Percentiles rank a stretch among this genome's conserved stretches.
These are phyloP conservation scores for Cyclaneusma minus DNA, from an alignment of 2,329 filamentous ascomycete species.

Conservation along the genomic window DNA sequence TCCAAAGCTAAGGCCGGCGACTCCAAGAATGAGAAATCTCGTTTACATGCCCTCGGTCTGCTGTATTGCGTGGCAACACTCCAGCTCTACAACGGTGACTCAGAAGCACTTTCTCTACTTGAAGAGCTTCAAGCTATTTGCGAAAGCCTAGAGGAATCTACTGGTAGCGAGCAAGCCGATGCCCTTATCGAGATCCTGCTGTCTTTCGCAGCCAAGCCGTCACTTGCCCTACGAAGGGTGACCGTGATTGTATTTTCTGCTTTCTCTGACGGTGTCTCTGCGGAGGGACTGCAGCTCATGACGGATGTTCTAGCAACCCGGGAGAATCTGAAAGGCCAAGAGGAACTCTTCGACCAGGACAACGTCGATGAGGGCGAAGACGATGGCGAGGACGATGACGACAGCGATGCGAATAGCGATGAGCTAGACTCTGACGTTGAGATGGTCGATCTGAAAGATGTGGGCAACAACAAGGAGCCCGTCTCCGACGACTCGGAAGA, in stretches of 20 bases:
- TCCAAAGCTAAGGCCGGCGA: constrained; percentile 22
- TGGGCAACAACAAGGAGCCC: constrained; percentile 29
- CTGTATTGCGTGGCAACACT: constrained; percentile 74
- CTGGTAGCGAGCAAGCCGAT: constrained; percentile 44
- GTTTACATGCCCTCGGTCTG: constrained; percentile 52
- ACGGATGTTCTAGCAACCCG: constrained; percentile 58
- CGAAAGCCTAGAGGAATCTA: constrained; percentile 33
- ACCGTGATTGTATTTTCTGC: constrained; percentile 77
- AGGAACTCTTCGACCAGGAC: constrained; percentile 67
- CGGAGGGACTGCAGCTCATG: constrained; percentile 50
- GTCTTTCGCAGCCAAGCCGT: constrained; percentile 78
- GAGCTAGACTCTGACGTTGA: constrained; percentile 31
- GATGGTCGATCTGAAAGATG: constrained; percentile 26
- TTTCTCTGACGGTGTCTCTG: constrained; percentile 62
- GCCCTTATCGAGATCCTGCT: constrained; percentile 76
- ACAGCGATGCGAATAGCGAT: constrained; percentile 25
- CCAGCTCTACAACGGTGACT: constrained; percentile 79
- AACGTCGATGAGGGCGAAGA: constrained; percentile 43
- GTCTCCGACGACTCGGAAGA: constrained; percentile 25
- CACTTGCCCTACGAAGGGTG: constrained; percentile 69
- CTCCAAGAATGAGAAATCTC: constrained; percentile 15
- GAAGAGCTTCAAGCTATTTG: constrained; percentile 56
- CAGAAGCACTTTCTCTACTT: constrained; percentile 69
- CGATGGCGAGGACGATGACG: constrained; percentile 27
- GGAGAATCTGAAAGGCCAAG: constrained; percentile 71